phyloP scores from a whole-genome alignment of 2,329 filamentous ascomycete genomes.

The Stromatinia cepivora region DNA sequence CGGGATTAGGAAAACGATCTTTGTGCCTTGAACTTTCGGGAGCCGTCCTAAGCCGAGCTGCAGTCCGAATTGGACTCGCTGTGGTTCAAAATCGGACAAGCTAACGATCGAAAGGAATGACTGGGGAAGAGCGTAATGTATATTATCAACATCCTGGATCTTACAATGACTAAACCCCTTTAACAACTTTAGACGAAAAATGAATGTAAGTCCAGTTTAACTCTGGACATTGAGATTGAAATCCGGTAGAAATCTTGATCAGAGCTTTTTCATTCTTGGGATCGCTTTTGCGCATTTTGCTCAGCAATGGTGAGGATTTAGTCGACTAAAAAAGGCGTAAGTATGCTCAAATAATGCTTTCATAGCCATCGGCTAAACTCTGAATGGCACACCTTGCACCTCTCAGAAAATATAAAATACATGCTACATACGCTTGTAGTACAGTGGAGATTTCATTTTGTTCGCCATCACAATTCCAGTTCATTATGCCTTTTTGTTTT shows the following conservation, averaged over 20 bases:
- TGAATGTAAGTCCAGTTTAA: neutral
- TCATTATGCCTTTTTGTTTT: slow-evolving; percentile 49
- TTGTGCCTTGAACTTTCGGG: neutral
- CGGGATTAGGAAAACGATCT: no score
- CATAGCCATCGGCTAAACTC: neutral
- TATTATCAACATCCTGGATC: neutral
- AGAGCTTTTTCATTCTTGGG: neutral
- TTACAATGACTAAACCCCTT: neutral
- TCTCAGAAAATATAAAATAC: slow-evolving; percentile 36
- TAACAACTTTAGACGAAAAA: neutral
- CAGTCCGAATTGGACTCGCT: neutral
- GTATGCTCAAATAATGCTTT: slow-evolving; percentile 11
- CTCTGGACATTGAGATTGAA: neutral
- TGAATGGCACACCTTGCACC: slow-evolving; percentile 14
- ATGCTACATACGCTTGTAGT: slow-evolving; percentile 40
- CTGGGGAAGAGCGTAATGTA: neutral
- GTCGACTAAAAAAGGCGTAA: neutral
- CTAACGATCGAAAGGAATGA: no score
- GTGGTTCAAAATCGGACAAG: neutral
- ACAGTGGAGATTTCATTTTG: slow-evolving; percentile 50
- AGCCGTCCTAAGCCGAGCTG: neutral
- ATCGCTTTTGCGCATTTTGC: neutral
- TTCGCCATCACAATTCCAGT: slow-evolving; percentile 26
- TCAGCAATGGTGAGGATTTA: neutral
- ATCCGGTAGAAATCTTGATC: neutral